A percentile compares a stretch with the other conserved stretches of the same genome.
These are phyloP conservation scores for Dinochytrium kinnereticum DNA, from an alignment of 371 early-diverging fungal species.

Conservation along the genomic window DNA sequence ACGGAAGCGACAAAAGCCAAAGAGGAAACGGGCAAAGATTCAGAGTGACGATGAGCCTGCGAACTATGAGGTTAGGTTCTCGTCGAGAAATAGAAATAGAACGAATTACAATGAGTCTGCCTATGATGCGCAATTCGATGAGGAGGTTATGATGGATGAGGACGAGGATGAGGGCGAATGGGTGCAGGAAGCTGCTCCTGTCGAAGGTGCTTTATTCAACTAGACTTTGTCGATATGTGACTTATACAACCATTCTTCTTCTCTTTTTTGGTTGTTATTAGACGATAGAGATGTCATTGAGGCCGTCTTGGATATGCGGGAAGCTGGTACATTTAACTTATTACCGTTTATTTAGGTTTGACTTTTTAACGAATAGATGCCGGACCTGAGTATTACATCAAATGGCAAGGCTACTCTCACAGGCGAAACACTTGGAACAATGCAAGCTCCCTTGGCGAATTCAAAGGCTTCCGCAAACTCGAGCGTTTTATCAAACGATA, in stretches of 20 bases:
- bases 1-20: constrained; percentile 6
- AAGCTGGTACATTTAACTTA: constrained; percentile 11
- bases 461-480: constrained; percentile 88
- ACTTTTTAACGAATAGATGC: constrained; percentile 23
- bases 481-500: constrained; percentile 82
- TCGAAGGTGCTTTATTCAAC: constrained; percentile 55
- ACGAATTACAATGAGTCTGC: constrained; percentile 48
- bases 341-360: constrained; percentile 4
- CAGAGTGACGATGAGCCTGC: background rate
- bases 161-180: constrained; percentile 53
- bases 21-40: background rate
- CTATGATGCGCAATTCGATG: constrained; percentile 30
- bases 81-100: constrained; percentile 25
- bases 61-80: constrained; percentile 21
- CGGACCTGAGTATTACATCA: constrained; percentile 77
- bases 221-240: constrained; percentile 24
- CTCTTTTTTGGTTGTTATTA: background rate
- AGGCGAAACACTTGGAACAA: constrained; percentile 92
- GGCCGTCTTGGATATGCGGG: constrained; percentile 37
- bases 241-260: background rate
- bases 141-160: constrained; percentile 26
- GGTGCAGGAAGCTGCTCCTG: constrained; percentile 48
- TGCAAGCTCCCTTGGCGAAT: constrained; percentile 63
- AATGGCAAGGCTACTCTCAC: constrained; percentile 93
- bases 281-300: constrained; percentile 32